Evolutionary conservation across 495 filamentous ascomycete genomes (phyloP), one percentile per base, ranked within the genome.

Genomic region (Podospora comata): DNA sequence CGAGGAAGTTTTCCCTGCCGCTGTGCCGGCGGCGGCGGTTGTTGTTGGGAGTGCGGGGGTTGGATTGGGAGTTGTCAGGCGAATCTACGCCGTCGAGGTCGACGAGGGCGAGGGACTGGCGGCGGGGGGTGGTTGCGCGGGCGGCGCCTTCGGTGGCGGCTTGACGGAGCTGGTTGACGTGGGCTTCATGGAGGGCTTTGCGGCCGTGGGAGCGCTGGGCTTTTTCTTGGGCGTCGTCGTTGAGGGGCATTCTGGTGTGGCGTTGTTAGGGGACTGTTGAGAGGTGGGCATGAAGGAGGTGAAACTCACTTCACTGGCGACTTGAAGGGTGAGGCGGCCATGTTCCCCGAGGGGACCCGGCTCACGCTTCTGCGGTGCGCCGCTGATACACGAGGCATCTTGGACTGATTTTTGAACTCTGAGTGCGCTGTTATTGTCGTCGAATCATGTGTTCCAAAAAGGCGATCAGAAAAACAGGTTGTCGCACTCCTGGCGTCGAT

Each of bases 201-300:
- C 95, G 88, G 65, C 92, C 91, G 74, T 96, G 92, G 72, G 93
- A 83, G 32, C 96, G 90, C 72, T 90, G 89, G 48, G 92, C 92
- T 79, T 96, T 97, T 78, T 99, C 95, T 64, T 87, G 87, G 68
- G 87, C 87, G 81, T 99, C 95, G 85, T 99, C 95, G 79, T 98
- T 97, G 55, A 99, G 85, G 11, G 96, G 94, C 65, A 99, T 96
- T 59, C 81, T 85, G 11, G 18, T 19, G 59, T 6, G 39, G 39
- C 39, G 27, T 60, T 59, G 67, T 60, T 66, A 73, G 65, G n/a
- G 26, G 74, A 57, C n/a, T 63, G 26, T n/a, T 23, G 23, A 23
- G 23, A 23, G 23, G 23, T 23, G 23, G 23, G 23, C 23, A 23
- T 23, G 1, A 23, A 23, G 23, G 23, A 23, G 23, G 23, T 23